phyloP scores from a whole-genome alignment of 2,329 filamentous ascomycete genomes.

The Colletotrichum sp. region DNA sequence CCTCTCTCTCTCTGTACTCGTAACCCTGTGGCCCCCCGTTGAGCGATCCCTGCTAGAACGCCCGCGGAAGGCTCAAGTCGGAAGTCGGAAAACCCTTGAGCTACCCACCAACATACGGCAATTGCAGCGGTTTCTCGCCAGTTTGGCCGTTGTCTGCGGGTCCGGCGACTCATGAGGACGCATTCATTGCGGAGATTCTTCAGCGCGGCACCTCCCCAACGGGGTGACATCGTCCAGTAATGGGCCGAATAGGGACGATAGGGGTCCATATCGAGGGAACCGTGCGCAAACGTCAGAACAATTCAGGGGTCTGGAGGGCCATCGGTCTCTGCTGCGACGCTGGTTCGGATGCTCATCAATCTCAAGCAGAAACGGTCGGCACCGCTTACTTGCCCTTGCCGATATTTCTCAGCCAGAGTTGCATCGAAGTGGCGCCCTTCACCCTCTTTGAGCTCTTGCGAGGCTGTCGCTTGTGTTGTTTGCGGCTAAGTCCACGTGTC shows the following conservation, averaged over 20 bases:
- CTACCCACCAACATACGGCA: neutral
- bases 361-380: neutral
- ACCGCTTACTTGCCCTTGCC: neutral
- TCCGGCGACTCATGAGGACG: neutral
- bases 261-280: neutral
- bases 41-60: neutral
- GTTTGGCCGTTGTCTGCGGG: neutral
- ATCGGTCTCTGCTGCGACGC: neutral
- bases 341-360: neutral
- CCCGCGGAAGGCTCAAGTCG: neutral
- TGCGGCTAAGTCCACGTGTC: neutral
- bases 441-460: neutral
- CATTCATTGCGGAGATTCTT: slow-evolving; percentile 8
- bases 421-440: neutral
- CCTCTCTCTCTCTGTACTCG: neutral
- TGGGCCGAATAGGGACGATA: neutral
- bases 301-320: neutral
- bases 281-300: neutral
- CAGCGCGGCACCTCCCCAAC: neutral
- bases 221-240: neutral
- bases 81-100: slow-evolving; percentile 11
- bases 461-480: neutral
- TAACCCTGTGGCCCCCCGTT: neutral
- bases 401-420: neutral
- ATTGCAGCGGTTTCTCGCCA: neutral